phyloP scores from a whole-genome alignment of 805 yeast species.

The Sugiyamaella mastotermitis region DNA sequence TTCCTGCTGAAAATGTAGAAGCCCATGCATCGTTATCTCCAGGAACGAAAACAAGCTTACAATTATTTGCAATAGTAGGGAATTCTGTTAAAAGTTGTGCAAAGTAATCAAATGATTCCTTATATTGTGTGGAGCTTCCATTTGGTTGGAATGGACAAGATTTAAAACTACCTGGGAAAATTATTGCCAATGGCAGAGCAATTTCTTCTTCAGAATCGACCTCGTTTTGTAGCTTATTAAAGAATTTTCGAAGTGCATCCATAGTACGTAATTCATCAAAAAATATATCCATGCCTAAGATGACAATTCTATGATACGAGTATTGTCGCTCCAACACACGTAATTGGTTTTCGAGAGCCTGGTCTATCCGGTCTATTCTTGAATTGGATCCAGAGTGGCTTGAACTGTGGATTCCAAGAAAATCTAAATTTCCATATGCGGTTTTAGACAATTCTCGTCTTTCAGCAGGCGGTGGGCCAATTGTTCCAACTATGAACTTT shows the following conservation, averaged over 20 bases:
- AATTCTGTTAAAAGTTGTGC: conserved; percentile 58
- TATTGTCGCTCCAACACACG: conserved; percentile 50
- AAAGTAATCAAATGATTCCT: conserved; percentile 62
- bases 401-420: conserved; percentile 42
- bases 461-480: conserved; percentile 89
- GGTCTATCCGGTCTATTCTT: conserved; percentile 49
- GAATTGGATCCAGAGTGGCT: conserved; percentile 11
- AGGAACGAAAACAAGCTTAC: conserved; percentile 70
- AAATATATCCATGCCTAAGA: conserved; percentile 70
- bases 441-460: conserved; percentile 58
- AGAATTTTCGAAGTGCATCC: conserved; percentile 60
- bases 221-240: conserved; percentile 47
- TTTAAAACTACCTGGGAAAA: conserved; percentile 76
- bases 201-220: conserved; percentile 29
- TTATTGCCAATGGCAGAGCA: conserved; percentile 55
- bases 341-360: conserved; percentile 49
- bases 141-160: conserved; percentile 59
- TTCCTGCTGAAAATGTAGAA: conserved; percentile 59
- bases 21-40: conserved; percentile 96
- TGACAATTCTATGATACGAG: conserved; percentile 50
- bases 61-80: conserved; percentile 36
- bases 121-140: conserved; percentile 44
- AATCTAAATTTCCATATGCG: conserved; percentile 74
- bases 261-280: conserved; percentile 55
- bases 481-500: conserved; percentile 59